Conservation (phyloP, 176 grass and related monocot genomes). For the Rhynchospora pubera region DNA sequence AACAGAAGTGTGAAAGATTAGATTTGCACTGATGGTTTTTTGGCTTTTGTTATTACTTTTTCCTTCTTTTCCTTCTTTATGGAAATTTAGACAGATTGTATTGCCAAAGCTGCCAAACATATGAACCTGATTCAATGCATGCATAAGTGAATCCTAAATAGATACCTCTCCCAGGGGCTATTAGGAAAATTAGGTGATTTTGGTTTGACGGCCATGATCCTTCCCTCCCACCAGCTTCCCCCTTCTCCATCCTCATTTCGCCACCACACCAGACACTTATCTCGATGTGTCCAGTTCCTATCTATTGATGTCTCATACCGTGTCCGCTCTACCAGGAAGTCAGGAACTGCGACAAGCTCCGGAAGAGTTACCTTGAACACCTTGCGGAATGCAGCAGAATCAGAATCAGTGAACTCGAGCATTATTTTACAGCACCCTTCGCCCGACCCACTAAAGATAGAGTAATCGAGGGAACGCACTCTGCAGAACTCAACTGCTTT, state of each 20-base stretch:
- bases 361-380: conserved; percentile 62
- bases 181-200: conserved; percentile 77
- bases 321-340: conserved; percentile 92
- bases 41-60: not conserved
- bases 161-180: conserved; percentile 86
- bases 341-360: conserved; percentile 62
- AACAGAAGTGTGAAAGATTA: not conserved
- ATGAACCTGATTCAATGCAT: not conserved
- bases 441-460: conserved; percentile 75
- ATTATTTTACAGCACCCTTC: conserved; percentile 87
- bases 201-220: conserved; percentile 45
- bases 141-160: not conserved
- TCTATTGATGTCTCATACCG: conserved; percentile 65
- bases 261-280: conserved; percentile 98
- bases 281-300: conserved; percentile 75
- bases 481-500: conserved; percentile 87
- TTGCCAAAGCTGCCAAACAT: not conserved
- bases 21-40: not conserved
- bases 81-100: not conserved
- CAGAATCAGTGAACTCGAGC: conserved; percentile 46
- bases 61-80: not conserved
- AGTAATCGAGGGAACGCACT: conserved; percentile 56
- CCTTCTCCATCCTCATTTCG: conserved; percentile 49
- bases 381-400: conserved; percentile 45
- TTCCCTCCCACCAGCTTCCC: conserved; percentile 92